Percentiles rank a stretch among this genome's conserved stretches.
These are phyloP conservation scores for Pyrenochaeta sp. DNA, from an alignment of 2,329 filamentous ascomycete genomes.

Conservation along the genomic window DNA sequence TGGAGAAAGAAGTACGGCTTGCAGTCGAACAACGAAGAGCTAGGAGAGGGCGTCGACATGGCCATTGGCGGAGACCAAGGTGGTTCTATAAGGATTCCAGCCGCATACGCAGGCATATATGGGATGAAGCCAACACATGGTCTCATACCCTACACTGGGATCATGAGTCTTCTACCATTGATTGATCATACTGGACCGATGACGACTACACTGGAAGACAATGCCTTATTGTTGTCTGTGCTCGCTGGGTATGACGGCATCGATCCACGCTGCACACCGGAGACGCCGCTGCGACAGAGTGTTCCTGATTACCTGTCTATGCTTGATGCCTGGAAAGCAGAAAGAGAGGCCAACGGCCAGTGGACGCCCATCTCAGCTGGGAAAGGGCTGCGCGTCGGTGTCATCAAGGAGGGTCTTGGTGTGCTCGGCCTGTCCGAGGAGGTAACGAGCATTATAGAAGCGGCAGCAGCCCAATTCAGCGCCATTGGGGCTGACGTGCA, in stretches of 20 bases:
- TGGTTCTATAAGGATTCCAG: constrained; percentile 45
- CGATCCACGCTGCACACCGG: constrained; percentile 54
- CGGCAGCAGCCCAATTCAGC: constrained; percentile 49
- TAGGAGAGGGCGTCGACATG: constrained; percentile 47
- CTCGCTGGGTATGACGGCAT: constrained; percentile 58
- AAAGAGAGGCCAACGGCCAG: constrained; percentile 33
- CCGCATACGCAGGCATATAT: constrained; percentile 40
- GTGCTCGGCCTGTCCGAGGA: constrained; percentile 49
- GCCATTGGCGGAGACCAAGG: constrained; percentile 50
- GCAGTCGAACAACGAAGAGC: constrained; percentile 15
- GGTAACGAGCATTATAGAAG: constrained; percentile 50
- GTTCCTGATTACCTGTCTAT: constrained; percentile 48
- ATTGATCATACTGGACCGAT: constrained; percentile 59
- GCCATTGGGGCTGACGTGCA: constrained; percentile 55
- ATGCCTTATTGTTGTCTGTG: constrained; percentile 50
- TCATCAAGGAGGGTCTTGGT: constrained; percentile 57
- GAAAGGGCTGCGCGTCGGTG: constrained; percentile 55
- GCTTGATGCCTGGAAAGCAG: constrained; percentile 34
- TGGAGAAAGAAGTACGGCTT: constrained; percentile 31
- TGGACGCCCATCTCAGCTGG: constrained; percentile 44
- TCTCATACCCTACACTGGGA: constrained; percentile 57
- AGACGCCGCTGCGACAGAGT: constrained; percentile 47
- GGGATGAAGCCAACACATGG: constrained; percentile 57
- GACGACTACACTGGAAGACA: constrained; percentile 52
- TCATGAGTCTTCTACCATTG: constrained; percentile 51